Evolutionary conservation across 1,139 yeast genomes (phyloP).

Genomic region (Neolecta irregularis): DNA sequence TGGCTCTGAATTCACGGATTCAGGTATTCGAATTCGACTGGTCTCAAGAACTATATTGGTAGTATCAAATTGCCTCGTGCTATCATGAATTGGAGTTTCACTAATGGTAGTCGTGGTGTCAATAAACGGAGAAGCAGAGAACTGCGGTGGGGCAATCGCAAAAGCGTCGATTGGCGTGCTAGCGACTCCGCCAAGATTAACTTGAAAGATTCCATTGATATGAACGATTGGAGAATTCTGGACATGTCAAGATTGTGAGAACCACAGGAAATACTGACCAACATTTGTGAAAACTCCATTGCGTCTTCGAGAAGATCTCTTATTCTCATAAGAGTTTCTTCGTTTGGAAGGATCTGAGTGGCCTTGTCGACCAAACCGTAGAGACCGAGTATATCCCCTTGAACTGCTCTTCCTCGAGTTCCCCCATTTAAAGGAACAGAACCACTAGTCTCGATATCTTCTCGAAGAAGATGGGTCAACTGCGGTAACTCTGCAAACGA

Average conservation of each 20-base stretch:
- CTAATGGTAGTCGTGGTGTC: neutral
- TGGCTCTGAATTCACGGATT: slow-evolving; percentile 4
- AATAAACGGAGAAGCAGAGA: neutral
- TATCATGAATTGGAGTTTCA: neutral
- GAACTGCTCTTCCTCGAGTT: slow-evolving; percentile 2
- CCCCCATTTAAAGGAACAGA: slow-evolving; percentile 14
- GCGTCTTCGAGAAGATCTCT: slow-evolving; percentile 15
- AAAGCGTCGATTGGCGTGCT: neutral
- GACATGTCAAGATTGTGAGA: too few species aligned
- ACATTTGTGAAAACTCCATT: slow-evolving; percentile 6
- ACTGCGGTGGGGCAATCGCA: slow-evolving; percentile 1
- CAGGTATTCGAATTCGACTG: too few species aligned
- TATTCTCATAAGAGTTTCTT: slow-evolving; percentile 12
- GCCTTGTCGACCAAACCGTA: slow-evolving; percentile 7
- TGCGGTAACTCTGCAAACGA: slow-evolving; percentile 6
- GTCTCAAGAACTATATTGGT: too few species aligned
- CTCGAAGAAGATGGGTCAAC: slow-evolving; percentile 12
- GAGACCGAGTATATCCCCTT: slow-evolving; percentile 5
- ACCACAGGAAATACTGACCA: too few species aligned
- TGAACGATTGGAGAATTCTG: too few species aligned
- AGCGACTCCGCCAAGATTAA: neutral
- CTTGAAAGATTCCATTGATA: neutral
- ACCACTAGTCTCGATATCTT: slow-evolving; percentile 16
- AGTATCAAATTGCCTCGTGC: too few species aligned
- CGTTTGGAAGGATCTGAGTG: slow-evolving; percentile 10